Base-by-base conservation (phyloP, 108 stramenopile species). In the Tribonema minus region DNA sequence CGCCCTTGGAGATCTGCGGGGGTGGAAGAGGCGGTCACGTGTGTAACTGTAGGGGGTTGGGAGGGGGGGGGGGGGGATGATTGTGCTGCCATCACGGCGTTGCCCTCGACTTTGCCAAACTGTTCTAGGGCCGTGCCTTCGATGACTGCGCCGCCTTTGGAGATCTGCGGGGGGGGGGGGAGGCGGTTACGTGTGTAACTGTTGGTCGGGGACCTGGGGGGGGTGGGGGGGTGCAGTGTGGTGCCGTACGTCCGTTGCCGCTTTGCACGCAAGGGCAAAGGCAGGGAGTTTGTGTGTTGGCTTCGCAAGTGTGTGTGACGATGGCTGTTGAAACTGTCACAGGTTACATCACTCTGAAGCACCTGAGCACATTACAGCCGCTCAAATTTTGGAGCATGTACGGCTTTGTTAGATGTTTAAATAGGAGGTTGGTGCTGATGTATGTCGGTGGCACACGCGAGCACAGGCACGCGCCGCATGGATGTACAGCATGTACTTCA, bases 71-170 rank as follows among this genome's bases (percentile, higher is more conserved):
- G 9, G 9, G 64, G 58, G 0, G 69, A 71, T 23, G 80, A 68
- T 60, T 81, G 80, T 4, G 63, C 64, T 58, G 70, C 64, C 32
- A 70, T 38, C 46, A 81, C 70, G 27, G 69, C 80, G 31, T 81
- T 81, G 0, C 58, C 71, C 2, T 61, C 23, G 1, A 80, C 67
- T 61, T 80, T 80, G 9, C 79, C 79, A 67, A 67, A 40, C 7
- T 30, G n/a, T n/a, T 28, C 25, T n/a, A 67, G 30, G 3, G 38
- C 20, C 26, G n/a, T 67, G 20, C 67, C 1, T 20, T 37, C 39
- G n/a, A 67, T 9, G 15, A 15, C 46, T 54, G 46, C 46, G 9
- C 46, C 46, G 9, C 15, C 46, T 20, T 54, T 76, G 36, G 7
- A 38, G 26, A 58, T 31, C 9, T 15, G 62, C 7, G 7, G 12